phyloP scores from a whole-genome alignment of 345 rosid genomes.

The Eutrema japonicum region DNA sequence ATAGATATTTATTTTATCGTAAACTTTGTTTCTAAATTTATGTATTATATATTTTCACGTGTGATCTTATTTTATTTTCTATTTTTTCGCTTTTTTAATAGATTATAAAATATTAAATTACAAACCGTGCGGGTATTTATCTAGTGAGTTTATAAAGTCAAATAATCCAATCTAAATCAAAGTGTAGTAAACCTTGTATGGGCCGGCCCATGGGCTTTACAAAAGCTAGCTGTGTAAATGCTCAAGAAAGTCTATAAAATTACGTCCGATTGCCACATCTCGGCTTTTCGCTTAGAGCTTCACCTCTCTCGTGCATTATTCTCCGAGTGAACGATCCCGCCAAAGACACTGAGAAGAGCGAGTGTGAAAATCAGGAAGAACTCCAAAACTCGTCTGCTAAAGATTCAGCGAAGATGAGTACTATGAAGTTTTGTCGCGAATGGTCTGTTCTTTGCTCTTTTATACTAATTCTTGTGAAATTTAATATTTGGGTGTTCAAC shows the following conservation, averaged over 20 bases:
- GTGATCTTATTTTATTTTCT: too few species aligned
- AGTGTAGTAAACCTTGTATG: neutral
- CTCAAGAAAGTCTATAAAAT: neutral
- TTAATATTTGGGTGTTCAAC: neutral
- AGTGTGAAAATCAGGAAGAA: constrained; percentile 11
- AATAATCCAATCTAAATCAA: neutral
- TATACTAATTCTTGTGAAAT: neutral
- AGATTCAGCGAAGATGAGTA: constrained; percentile 60
- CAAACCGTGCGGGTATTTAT: too few species aligned
- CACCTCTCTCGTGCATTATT: neutral
- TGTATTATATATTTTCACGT: too few species aligned
- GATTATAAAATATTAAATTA: too few species aligned
- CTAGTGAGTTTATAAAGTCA: too few species aligned
- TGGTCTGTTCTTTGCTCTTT: constrained; percentile 51
- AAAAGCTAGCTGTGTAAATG: too few species aligned
- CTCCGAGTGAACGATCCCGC: constrained; percentile 30
- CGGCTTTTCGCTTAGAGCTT: constrained; percentile 4
- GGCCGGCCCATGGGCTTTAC: constrained; percentile 36
- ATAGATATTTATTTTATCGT: too few species aligned
- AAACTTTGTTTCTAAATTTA: too few species aligned
- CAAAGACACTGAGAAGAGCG: constrained; percentile 19
- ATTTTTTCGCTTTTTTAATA: too few species aligned
- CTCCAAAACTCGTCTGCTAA: neutral
- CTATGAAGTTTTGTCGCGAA: constrained; percentile 88
- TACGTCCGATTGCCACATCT: constrained; percentile 16